Base-by-base conservation (phyloP, 805 yeast species). In the Clavispora santaluciae region DNA sequence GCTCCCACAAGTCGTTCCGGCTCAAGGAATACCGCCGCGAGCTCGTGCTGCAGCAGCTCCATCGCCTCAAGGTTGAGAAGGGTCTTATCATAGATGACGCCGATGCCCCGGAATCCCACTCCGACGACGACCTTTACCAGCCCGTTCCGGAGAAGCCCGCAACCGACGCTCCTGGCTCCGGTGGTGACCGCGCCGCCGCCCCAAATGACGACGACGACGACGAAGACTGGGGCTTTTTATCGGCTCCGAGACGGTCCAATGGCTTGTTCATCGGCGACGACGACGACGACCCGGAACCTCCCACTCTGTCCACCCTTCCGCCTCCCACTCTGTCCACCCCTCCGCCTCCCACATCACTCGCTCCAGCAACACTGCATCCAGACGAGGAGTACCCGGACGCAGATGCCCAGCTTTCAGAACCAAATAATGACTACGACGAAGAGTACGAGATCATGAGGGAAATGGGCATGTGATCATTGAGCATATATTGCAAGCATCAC, bases 361-460 rank as follows among this genome's bases (percentile, higher is more conserved):
- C 11, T n/a, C 26, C 26, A 44, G 20, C 6, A 39, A 38, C 22
- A 24, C 41, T 8, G 44, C 43, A 9, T 33, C 34, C 3, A 43
- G 36, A 22, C 18, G 36, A 43, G 11, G 40, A 46, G 12, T 36
- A 26, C 30, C 41, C 46, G 10, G 47, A 40, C 6, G 44, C 39
- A 17, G 48, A 50, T 5, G 53, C 48, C 35, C 55, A 16, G 10
- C 20, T 20, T 6, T 12, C 4, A 2, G 31, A 28, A 8, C 16
- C 16, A 17, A 45, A 48, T 15, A 38, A 40, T 5, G 44, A 46
- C 11, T 44, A 46, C 33, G 50, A 64, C 16, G 57, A 56, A 18
- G 70, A 66, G 35, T 40, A 61, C 43, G 68, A 60, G 11, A 42
- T 67, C 9, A 66, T 68, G 72, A 58, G 65, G 38, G 70, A 67